Evolutionary conservation across 371 early-diverging fungal genomes (phyloP), one percentile per base, ranked within the genome.

Genomic region (Polyrhizophydium stewartii): DNA sequence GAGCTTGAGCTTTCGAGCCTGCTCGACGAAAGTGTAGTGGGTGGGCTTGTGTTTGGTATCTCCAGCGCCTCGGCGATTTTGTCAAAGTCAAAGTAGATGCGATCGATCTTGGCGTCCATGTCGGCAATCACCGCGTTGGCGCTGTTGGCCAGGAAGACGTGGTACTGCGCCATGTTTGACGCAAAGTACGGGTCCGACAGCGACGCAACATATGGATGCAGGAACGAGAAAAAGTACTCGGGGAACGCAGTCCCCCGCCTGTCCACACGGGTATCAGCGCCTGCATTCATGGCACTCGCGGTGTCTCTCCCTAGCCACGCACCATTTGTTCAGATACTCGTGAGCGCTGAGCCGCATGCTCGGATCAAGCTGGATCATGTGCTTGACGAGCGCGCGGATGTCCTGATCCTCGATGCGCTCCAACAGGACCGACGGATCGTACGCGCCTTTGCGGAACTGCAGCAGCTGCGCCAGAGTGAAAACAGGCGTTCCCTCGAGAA

Each of bases 391-490:
- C 17, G 27, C 89, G 64, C 84, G 80, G 30, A 94, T 88, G 56
- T 88, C 75, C 16, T 68, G 68, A 64, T 92, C 90, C n/a, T 89
- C 90, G 27, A 97, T 93, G 64, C 86, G 89, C 5, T 87, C 86
- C 37, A 94, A 67, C 31, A 84, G 80, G 1, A 71, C 61, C 13
- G 71, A 65, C 0, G 92, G 92, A 49, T 83, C 85, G 62, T 89
- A 91, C 55, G 87, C 90, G 1, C 87, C 89, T 38, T 76, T 82
- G 58, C 89, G 78, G 67, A 94, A 97, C 55, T 90, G 85, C 70
- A 97, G 81, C 35, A 97, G 73, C 61, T 94, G 95, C 17, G 95
- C 89, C 21, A 96, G 70, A 1, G 90, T 87, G 69, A 96, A 96
- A 10, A 95, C 75, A 0, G 94, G 87, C 16, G 87, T 84, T 3